A percentile compares a stretch with the other conserved stretches of the same genome.
phyloP scores from a whole-genome alignment of 2,329 filamentous ascomycete species.

The Cytospora piceae region DNA sequence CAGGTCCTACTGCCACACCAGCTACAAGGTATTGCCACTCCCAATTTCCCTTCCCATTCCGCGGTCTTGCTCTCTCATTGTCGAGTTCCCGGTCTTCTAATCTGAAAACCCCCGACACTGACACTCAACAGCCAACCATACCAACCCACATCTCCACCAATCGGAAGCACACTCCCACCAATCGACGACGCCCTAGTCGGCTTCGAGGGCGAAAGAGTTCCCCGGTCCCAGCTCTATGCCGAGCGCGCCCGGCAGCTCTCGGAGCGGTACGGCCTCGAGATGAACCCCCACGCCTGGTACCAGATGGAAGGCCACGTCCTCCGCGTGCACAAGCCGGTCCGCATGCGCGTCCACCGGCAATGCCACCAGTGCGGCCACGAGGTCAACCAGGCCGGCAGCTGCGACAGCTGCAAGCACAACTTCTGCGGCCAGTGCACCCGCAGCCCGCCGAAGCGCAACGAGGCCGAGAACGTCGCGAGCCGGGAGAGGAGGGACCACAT shows the following conservation, averaged over 20 bases:
- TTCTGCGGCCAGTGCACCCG: conserved; percentile 82
- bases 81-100: no score
- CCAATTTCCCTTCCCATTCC: not conserved
- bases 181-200: conserved; percentile 31
- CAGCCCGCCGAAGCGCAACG: conserved; percentile 68
- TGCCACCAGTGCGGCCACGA: conserved; percentile 71
- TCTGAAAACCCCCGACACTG: not conserved
- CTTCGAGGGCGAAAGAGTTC: conserved; percentile 42
- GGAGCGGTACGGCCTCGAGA: conserved; percentile 59
- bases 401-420: conserved; percentile 77
- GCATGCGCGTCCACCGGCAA: conserved; percentile 75
- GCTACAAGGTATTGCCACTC: conserved; percentile 19
- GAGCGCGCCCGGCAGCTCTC: conserved; percentile 61
- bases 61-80: not conserved
- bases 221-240: conserved; percentile 56
- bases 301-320: conserved; percentile 57
- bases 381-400: conserved; percentile 67
- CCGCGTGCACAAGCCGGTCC: conserved; percentile 74
- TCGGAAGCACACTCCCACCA: conserved; percentile 32
- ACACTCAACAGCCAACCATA: conserved; percentile 15
- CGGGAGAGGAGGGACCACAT: conserved; percentile 55
- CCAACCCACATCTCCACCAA: not conserved
- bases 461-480: conserved; percentile 57
- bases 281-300: conserved; percentile 58
- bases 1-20: not conserved